These are phyloP conservation scores for Halophytophthora polymorphica DNA, from an alignment of 352 stramenopile genomes.

Conservation along the genomic window DNA sequence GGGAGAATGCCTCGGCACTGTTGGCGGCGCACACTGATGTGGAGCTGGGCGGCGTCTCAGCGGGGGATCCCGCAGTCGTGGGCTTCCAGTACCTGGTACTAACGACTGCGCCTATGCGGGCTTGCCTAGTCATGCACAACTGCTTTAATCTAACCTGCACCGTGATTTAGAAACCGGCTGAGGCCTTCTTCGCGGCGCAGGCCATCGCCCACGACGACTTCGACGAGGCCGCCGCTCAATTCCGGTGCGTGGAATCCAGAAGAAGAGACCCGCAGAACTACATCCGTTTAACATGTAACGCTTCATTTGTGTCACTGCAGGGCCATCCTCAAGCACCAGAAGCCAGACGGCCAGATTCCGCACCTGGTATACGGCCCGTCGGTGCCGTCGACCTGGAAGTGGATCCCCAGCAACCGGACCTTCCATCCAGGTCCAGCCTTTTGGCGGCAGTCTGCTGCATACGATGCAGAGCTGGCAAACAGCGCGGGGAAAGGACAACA, in stretches of 20 bases:
- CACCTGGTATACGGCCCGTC: constrained; percentile 78
- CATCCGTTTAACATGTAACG: not conserved
- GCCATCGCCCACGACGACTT: constrained; percentile 81
- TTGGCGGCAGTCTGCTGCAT: constrained; percentile 25
- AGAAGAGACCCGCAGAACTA: not conserved
- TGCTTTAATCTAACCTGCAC: constrained; percentile 9
- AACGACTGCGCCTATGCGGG: not conserved
- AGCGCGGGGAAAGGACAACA: not conserved
- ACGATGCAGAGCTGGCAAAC: not conserved
- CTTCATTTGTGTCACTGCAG: constrained; percentile 11
- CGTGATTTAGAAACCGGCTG: constrained; percentile 49
- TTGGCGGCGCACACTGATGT: constrained; percentile 56
- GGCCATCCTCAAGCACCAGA: constrained; percentile 58
- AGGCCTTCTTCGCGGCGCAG: constrained; percentile 76
- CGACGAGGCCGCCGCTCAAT: constrained; percentile 46
- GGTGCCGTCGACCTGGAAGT: constrained; percentile 38
- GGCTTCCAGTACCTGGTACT: constrained; percentile 79
- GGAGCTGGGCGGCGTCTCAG: constrained; percentile 65
- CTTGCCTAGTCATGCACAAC: not conserved
- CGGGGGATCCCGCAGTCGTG: constrained; percentile 38
- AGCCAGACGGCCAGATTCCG: constrained; percentile 49
- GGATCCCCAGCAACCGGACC: constrained; percentile 65
- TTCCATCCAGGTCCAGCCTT: constrained; percentile 81
- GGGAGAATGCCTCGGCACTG: constrained; percentile 36
- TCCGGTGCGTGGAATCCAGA: constrained; percentile 31